Percentiles rank a stretch among this genome's conserved stretches.
phyloP scores from a whole-genome alignment of 2,329 filamentous ascomycete species.

The Neocucurbitaria cava region DNA sequence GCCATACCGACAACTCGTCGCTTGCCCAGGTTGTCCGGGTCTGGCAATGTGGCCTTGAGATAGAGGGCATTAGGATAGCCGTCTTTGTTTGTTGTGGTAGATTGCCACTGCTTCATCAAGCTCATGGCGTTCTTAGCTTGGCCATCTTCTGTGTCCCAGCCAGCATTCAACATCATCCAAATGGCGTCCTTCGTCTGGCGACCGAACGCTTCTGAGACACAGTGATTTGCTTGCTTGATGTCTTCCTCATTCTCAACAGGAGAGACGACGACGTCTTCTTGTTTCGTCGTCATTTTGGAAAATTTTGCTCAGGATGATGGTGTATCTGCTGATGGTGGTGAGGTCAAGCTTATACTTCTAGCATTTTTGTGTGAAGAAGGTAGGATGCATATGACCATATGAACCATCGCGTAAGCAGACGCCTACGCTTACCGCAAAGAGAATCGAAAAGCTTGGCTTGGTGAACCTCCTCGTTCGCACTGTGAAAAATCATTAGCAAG shows the following conservation, averaged over 20 bases:
- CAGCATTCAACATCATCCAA: slow-evolving; percentile 61
- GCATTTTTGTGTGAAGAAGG: too few relatives aligned
- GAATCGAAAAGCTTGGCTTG: background rate
- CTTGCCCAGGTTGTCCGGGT: slow-evolving; percentile 31
- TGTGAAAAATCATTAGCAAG: background rate
- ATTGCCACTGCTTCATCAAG: slow-evolving; percentile 53
- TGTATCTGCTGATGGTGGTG: background rate
- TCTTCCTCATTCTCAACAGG: slow-evolving; percentile 32
- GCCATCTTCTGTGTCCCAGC: slow-evolving; percentile 61
- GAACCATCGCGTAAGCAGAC: slow-evolving; percentile 1
- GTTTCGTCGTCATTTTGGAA: slow-evolving; percentile 17
- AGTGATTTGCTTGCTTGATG: slow-evolving; percentile 38
- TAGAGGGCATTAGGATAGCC: slow-evolving; percentile 61
- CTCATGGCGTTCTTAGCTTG: slow-evolving; percentile 45
- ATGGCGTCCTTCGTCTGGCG: slow-evolving; percentile 59
- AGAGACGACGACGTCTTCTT: slow-evolving; percentile 20
- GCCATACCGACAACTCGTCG: slow-evolving; percentile 59
- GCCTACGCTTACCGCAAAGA: slow-evolving; percentile 1
- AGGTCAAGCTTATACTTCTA: background rate
- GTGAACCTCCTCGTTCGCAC: too few relatives aligned
- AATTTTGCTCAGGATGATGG: background rate
- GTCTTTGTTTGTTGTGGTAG: slow-evolving; percentile 49
- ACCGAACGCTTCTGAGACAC: slow-evolving; percentile 56
- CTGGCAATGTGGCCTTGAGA: slow-evolving; percentile 60
- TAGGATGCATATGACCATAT: too few relatives aligned